Conservation (phyloP, 2,329 filamentous ascomycete genomes). For the Sporothrix protearum region DNA sequence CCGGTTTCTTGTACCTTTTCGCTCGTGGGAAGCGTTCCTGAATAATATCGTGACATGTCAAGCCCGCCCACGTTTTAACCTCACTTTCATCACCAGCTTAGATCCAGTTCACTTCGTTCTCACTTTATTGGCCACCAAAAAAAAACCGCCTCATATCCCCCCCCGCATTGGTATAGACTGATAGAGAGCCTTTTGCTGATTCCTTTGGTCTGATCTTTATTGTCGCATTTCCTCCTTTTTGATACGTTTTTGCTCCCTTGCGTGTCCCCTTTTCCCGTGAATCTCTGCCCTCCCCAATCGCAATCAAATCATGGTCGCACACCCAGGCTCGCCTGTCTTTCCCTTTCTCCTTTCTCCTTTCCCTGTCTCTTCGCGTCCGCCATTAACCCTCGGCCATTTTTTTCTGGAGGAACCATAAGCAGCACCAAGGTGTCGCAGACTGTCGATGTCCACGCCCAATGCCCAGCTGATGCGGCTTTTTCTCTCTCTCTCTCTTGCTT, state of each 20-base stretch:
- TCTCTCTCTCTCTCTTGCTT: too few relatives aligned
- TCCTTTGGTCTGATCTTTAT: not conserved
- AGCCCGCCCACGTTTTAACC: not conserved
- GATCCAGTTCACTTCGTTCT: not conserved
- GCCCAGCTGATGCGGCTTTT: not conserved
- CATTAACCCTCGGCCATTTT: not conserved
- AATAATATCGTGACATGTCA: not conserved
- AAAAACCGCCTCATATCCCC: too few relatives aligned
- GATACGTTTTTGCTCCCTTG: not conserved
- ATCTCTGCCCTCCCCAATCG: not conserved
- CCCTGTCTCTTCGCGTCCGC: slow-evolving; percentile 15
- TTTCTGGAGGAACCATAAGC: not conserved
- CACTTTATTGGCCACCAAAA: not conserved
- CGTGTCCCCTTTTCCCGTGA: not conserved
- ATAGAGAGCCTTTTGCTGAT: not conserved
- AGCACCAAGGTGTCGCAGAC: not conserved
- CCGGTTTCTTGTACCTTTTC: not conserved
- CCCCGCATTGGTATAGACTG: too few relatives aligned
- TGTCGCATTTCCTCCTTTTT: not conserved
- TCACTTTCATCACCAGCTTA: not conserved
- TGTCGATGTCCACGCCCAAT: not conserved
- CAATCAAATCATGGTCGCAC: slow-evolving; percentile 18
- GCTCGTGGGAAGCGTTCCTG: not conserved
- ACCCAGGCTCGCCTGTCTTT: slow-evolving; percentile 15
- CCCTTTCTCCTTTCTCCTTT: not conserved